Evolutionary conservation across 2,329 filamentous ascomycete genomes (phyloP).

Genomic region (Fusarium anthophilum): DNA sequence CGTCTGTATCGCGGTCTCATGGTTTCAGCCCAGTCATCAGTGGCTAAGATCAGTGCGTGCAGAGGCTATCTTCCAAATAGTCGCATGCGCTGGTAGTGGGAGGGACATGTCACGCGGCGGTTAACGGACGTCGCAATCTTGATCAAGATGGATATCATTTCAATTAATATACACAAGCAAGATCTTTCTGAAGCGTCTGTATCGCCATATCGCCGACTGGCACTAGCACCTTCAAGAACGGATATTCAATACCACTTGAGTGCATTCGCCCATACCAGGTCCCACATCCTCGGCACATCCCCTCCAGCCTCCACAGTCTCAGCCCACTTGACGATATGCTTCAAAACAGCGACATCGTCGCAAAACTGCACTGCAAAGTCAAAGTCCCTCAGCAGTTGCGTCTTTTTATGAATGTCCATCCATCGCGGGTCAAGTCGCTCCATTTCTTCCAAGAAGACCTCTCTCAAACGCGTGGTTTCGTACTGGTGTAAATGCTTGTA

Average conservation of each 20-base stretch:
- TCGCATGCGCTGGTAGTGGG: neutral
- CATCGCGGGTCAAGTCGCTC: conserved; percentile 45
- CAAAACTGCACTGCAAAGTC: conserved; percentile 20
- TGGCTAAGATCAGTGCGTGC: neutral
- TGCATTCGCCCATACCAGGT: neutral
- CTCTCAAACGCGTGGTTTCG: conserved; percentile 49
- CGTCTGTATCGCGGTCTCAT: too few species aligned
- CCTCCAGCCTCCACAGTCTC: neutral
- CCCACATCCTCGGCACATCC: neutral
- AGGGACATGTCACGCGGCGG: neutral
- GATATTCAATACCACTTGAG: neutral
- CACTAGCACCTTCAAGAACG: neutral
- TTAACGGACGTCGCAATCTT: neutral
- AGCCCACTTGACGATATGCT: conserved; percentile 6
- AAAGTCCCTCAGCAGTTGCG: conserved; percentile 6
- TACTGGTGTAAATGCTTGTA: conserved; percentile 52
- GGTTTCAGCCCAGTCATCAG: neutral
- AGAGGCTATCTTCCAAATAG: too few species aligned
- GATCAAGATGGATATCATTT: neutral
- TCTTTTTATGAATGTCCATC: conserved; percentile 23
- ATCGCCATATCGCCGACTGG: rapidly evolving
- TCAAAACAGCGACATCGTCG: neutral
- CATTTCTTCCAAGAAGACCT: conserved; percentile 46
- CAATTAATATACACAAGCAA: neutral
- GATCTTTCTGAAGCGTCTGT: neutral